These are phyloP conservation scores for Penicillium robsamsonii DNA, from an alignment of 495 filamentous ascomycete genomes.

Conservation along the genomic window DNA sequence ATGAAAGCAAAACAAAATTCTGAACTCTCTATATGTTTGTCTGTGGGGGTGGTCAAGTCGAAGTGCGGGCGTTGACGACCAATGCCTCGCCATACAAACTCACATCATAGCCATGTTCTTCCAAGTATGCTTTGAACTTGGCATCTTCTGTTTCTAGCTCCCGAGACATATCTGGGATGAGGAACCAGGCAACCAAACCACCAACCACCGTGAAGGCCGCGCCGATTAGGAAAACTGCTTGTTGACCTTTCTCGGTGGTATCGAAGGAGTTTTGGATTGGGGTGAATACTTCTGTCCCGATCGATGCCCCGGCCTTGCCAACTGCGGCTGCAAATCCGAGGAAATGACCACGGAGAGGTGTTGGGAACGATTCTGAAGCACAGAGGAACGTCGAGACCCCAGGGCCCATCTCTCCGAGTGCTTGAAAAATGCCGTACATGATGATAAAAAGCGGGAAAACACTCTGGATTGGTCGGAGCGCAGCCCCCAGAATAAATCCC, in stretches of 20 bases:
- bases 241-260: conserved; percentile 38
- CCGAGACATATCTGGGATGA: conserved; percentile 45
- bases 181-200: conserved; percentile 41
- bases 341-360: conserved; percentile 49
- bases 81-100: conserved; percentile 25
- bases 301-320: conserved; percentile 50
- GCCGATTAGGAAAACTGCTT: conserved; percentile 49
- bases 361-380: conserved; percentile 49
- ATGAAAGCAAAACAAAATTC: background rate
- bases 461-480: conserved; percentile 39
- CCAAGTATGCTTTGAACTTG: conserved; percentile 42
- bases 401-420: conserved; percentile 49
- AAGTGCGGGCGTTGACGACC: conserved; percentile 12
- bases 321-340: conserved; percentile 48
- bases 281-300: conserved; percentile 48
- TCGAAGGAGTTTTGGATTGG: conserved; percentile 43
- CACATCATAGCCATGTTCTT: conserved; percentile 40
- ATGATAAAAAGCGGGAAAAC: conserved; percentile 51
- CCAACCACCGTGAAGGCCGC: conserved; percentile 42
- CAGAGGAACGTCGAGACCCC: conserved; percentile 47
- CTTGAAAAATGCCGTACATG: conserved; percentile 51
- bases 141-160: conserved; percentile 48
- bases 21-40: background rate
- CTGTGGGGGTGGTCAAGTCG: background rate
- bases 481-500: conserved; percentile 50